These are phyloP conservation scores for Ceratobasidium sp. DNA, from an alignment of 1,284 basidiomycete species.

Conservation along the genomic window DNA sequence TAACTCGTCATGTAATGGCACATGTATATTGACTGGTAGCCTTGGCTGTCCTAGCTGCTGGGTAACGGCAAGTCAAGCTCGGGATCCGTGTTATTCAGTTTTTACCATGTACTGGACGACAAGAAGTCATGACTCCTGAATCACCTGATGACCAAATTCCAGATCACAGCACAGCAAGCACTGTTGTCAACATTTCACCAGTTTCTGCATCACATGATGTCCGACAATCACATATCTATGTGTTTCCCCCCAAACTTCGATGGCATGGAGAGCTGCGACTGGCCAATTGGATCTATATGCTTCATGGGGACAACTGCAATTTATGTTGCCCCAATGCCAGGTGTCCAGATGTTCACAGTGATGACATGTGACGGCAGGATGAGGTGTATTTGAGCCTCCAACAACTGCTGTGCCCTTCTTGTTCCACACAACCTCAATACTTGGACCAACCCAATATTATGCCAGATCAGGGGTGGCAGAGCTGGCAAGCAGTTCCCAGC, in stretches of 20 bases:
- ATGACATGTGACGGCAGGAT: neutral
- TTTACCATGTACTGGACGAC: too few relatives aligned
- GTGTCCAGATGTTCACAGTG: neutral
- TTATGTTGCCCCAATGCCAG: neutral
- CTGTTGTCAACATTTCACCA: neutral
- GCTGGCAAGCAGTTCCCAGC: neutral
- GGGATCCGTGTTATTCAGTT: too few relatives aligned
- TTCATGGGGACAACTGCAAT: conserved; percentile 2
- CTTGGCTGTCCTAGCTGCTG: too few relatives aligned
- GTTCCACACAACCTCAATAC: neutral
- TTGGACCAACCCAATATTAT: neutral
- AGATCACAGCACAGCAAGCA: neutral
- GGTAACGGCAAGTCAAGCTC: too few relatives aligned
- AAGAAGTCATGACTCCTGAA: too few relatives aligned
- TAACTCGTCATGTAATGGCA: too few relatives aligned
- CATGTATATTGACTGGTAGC: too few relatives aligned
- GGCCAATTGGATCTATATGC: neutral
- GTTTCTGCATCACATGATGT: neutral
- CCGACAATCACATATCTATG: neutral
- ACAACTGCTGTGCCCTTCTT: neutral
- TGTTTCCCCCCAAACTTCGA: conserved; percentile 2
- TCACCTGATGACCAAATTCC: neutral
- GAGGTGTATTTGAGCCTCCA: neutral
- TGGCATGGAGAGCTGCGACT: neutral
- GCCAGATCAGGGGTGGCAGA: neutral